Percentiles rank a stretch among this genome's conserved stretches.
phyloP scores from a whole-genome alignment of 192 early-diverging fungal species.

The Podila minutissima region DNA sequence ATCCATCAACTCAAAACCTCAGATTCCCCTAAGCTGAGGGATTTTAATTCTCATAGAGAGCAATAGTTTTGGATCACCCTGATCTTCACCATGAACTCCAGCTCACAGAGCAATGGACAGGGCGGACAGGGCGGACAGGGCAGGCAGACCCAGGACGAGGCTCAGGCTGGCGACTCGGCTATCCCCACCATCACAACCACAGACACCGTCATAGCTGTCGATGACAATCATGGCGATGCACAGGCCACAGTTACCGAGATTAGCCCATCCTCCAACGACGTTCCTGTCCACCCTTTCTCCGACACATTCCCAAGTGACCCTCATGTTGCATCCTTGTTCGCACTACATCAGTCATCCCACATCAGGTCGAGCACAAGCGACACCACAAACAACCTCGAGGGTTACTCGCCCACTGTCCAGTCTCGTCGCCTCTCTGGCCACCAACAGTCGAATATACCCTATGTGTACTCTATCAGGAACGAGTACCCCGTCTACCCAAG shows the following conservation, averaged over 20 bases:
- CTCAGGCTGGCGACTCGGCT: neutral
- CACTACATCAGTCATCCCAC: neutral
- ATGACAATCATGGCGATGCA: neutral
- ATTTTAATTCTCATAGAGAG: too few relatives aligned
- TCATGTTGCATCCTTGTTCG: neutral
- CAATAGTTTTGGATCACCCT: too few relatives aligned
- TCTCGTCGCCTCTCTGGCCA: slow-evolving; percentile 3
- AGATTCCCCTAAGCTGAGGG: neutral
- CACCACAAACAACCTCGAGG: slow-evolving; percentile 3
- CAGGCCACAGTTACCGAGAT: neutral
- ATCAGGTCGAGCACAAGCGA: neutral
- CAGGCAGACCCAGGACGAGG: too few relatives aligned
- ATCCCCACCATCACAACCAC: neutral
- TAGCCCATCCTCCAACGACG: neutral
- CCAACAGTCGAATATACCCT: neutral
- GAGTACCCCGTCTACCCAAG: neutral
- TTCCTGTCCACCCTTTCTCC: neutral
- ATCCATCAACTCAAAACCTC: neutral
- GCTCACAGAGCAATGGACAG: too few relatives aligned
- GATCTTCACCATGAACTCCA: too few relatives aligned
- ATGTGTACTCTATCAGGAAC: neutral
- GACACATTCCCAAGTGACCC: neutral
- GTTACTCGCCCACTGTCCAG: slow-evolving; percentile 21
- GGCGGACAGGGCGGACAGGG: too few relatives aligned
- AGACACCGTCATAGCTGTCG: slow-evolving; percentile 11